A percentile compares a stretch with the other conserved stretches of the same genome.
Evolutionary conservation across 768 basidiomycete genomes (phyloP).

Genomic region (Boletus edulis): DNA sequence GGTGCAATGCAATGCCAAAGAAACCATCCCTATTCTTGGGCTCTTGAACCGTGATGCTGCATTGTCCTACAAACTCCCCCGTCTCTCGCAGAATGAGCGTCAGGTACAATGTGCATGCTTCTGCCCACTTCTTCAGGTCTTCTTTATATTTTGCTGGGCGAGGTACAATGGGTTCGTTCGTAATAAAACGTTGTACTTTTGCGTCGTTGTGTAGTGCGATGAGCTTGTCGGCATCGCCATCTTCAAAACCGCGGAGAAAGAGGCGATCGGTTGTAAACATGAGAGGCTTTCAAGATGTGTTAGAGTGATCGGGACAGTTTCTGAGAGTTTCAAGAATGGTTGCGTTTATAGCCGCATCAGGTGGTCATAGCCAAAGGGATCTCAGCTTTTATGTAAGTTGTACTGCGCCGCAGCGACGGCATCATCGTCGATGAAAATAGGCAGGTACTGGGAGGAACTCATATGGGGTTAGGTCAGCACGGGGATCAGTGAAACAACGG

Average conservation of each 20-base stretch:
- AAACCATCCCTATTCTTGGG: constrained; percentile 27
- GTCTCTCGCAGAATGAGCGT: constrained; percentile 22
- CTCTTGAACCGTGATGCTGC: constrained; percentile 1
- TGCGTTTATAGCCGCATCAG: no score
- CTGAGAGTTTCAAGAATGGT: background rate
- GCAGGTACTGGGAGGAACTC: background rate
- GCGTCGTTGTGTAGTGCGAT: constrained; percentile 23
- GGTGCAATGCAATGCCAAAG: constrained; percentile 24
- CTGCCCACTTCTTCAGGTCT: constrained; percentile 9
- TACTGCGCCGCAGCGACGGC: no score
- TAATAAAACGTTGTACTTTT: constrained; percentile 17
- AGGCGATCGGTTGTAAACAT: constrained; percentile 24
- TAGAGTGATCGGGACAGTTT: background rate
- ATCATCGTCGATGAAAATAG: no score
- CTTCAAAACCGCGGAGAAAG: constrained; percentile 17
- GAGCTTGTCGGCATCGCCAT: constrained; percentile 5
- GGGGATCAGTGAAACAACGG: constrained; percentile 8
- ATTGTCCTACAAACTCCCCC: constrained; percentile 19
- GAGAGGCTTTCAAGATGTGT: background rate
- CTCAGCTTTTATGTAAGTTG: no score
- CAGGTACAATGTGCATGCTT: constrained; percentile 16
- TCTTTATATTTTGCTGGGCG: constrained; percentile 14
- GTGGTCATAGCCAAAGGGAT: no score
- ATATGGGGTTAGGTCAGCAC: background rate
- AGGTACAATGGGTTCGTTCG: constrained; percentile 20